Evolutionary conservation across 352 stramenopile species (phyloP).

Genomic region (Globisporangium recalcitrans): DNA sequence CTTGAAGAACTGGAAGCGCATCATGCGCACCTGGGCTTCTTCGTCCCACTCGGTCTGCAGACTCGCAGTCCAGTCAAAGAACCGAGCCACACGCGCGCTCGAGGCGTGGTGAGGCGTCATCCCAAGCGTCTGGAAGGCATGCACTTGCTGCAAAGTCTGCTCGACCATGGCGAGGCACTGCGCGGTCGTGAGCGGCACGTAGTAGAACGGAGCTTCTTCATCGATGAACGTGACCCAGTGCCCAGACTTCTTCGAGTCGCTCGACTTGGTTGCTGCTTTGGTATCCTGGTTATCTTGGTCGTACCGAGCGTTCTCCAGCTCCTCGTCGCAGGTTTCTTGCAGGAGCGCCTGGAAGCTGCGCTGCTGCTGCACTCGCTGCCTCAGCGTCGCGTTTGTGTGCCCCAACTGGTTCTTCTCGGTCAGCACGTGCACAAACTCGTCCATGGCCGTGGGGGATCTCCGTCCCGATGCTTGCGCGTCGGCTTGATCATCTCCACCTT

Average conservation of each 20-base stretch:
- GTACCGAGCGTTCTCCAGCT: not conserved
- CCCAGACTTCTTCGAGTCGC: not conserved
- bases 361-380: not conserved
- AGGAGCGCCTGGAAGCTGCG: not conserved
- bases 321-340: not conserved
- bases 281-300: not conserved
- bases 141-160: not conserved
- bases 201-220: slow-evolving; percentile 3
- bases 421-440: slow-evolving; percentile 4
- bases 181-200: not conserved
- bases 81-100: not conserved
- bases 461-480: not conserved
- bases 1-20: slow-evolving; percentile 6
- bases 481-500: not conserved
- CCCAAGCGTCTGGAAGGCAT: not conserved
- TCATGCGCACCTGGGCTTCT: not conserved
- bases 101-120: not conserved
- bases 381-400: not conserved
- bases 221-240: slow-evolving; percentile 1
- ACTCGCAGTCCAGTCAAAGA: slow-evolving; percentile 5
- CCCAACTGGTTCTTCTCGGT: not conserved
- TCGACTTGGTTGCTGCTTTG: not conserved
- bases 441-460: not conserved
- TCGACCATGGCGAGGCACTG: not conserved
- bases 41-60: slow-evolving; percentile 3